Evolutionary conservation across 1,284 basidiomycete species (phyloP).

Genomic region (Phellinidium pouzarii): DNA sequence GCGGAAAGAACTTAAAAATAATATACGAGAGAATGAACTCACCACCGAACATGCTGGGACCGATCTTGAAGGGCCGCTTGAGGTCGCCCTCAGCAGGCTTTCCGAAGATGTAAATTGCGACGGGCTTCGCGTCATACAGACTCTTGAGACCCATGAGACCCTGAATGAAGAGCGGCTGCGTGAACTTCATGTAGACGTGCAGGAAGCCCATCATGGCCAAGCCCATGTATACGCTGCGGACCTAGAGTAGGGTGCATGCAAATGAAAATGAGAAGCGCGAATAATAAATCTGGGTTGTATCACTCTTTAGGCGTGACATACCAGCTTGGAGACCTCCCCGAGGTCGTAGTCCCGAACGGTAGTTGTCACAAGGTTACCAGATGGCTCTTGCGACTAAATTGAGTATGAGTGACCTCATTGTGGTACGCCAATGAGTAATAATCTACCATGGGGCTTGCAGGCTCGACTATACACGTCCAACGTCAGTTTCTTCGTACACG

Average conservation of each 20-base stretch:
- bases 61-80: conserved; percentile 86
- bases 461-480: conserved; percentile 43
- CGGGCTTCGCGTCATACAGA: conserved; percentile 78
- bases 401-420: conserved; percentile 1
- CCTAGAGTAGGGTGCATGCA: conserved; percentile 33
- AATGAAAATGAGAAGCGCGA: neutral
- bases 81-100: conserved; percentile 80
- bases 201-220: conserved; percentile 86
- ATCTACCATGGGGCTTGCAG: conserved; percentile 53
- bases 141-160: conserved; percentile 85
- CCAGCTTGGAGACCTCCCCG: conserved; percentile 79
- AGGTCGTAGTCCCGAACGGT: conserved; percentile 94
- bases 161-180: conserved; percentile 90
- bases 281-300: neutral
- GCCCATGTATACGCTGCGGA: conserved; percentile 71
- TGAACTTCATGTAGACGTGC: conserved; percentile 85
- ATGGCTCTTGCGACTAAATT: conserved; percentile 33
- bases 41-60: conserved; percentile 63
- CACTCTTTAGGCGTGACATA: conserved; percentile 33
- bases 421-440: neutral
- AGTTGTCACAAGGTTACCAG: conserved; percentile 82
- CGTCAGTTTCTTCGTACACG: conserved; percentile 7
- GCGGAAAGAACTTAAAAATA: neutral
- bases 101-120: conserved; percentile 74
- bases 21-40: conserved; percentile 25